Percentiles rank a stretch among this genome's conserved stretches.
Evolutionary conservation across 108 stramenopile genomes (phyloP).

Genomic region (Epipyxis sp.): DNA sequence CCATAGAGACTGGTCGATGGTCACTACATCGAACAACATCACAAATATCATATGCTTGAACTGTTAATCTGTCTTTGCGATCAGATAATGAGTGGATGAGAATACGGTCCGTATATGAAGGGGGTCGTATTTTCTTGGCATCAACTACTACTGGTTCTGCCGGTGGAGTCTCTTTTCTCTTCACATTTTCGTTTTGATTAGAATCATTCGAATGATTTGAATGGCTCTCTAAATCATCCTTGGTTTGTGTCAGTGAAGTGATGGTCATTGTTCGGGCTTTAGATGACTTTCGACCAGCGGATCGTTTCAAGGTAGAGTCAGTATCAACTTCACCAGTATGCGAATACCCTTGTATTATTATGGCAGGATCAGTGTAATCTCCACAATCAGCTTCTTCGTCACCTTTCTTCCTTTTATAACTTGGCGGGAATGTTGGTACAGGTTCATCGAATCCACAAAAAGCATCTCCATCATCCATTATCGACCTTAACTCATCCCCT

Average conservation of each 20-base stretch:
- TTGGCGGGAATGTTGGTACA: slow-evolving; percentile 16
- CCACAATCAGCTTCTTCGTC: slow-evolving; percentile 11
- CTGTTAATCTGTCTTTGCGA: neutral
- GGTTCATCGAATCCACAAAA: slow-evolving; percentile 33
- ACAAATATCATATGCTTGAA: slow-evolving; percentile 12
- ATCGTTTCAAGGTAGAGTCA: neutral
- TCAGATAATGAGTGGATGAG: slow-evolving; percentile 22
- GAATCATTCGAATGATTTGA: neutral
- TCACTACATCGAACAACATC: slow-evolving; percentile 2
- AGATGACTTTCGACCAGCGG: neutral
- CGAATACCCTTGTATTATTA: slow-evolving; percentile 16
- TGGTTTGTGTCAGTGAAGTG: neutral
- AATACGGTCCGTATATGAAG: slow-evolving; percentile 29
- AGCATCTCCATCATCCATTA: slow-evolving; percentile 15
- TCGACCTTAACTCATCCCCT: slow-evolving; percentile 18
- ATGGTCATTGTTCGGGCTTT: neutral
- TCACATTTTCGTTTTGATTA: neutral
- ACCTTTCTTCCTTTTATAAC: neutral
- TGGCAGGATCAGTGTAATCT: slow-evolving; percentile 14
- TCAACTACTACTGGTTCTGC: neutral
- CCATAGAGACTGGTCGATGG: slow-evolving; percentile 28
- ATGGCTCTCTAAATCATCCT: neutral
- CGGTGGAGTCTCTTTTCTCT: neutral
- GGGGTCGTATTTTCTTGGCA: slow-evolving; percentile 28
- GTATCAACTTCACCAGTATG: slow-evolving; percentile 19